phyloP scores from a whole-genome alignment of 352 stramenopile genomes.

The Paralagenidium karlingii region DNA sequence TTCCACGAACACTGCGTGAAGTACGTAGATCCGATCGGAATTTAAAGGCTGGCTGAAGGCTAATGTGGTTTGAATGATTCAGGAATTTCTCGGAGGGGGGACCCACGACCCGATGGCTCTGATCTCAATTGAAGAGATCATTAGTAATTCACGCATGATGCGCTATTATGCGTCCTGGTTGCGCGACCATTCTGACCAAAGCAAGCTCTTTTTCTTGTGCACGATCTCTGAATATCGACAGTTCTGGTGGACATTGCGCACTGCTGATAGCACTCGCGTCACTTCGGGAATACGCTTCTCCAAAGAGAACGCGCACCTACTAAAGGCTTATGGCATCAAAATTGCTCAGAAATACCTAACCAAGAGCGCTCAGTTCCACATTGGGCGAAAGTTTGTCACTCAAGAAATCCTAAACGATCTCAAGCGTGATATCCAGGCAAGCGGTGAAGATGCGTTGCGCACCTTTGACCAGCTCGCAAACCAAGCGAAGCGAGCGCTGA shows the following conservation, averaged over 20 bases:
- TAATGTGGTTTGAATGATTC: too few relatives aligned
- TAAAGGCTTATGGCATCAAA: slow-evolving; percentile 78
- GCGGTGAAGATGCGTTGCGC: slow-evolving; percentile 64
- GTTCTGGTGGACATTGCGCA: slow-evolving; percentile 50
- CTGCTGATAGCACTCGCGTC: neutral
- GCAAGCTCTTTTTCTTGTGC: slow-evolving; percentile 74
- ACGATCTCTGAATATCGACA: slow-evolving; percentile 66
- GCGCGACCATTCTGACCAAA: slow-evolving; percentile 30
- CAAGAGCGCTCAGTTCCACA: slow-evolving; percentile 68
- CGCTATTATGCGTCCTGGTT: slow-evolving; percentile 65
- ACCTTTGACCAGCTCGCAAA: slow-evolving; percentile 69
- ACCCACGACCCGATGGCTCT: slow-evolving; percentile 33
- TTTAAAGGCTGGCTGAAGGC: too few relatives aligned
- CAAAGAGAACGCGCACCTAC: slow-evolving; percentile 76
- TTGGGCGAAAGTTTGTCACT: slow-evolving; percentile 44
- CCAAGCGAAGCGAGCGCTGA: slow-evolving; percentile 67
- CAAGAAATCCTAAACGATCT: slow-evolving; percentile 49
- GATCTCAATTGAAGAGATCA: slow-evolving; percentile 66
- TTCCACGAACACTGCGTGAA: too few relatives aligned
- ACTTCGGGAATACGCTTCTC: slow-evolving; percentile 23
- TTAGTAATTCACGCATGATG: slow-evolving; percentile 73
- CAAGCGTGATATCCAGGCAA: slow-evolving; percentile 61
- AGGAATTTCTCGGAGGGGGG: too few relatives aligned
- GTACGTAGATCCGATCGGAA: too few relatives aligned
- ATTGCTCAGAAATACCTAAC: slow-evolving; percentile 79